Evolutionary conservation across 108 stramenopile genomes (phyloP).

Genomic region (Epipyxis sp.): DNA sequence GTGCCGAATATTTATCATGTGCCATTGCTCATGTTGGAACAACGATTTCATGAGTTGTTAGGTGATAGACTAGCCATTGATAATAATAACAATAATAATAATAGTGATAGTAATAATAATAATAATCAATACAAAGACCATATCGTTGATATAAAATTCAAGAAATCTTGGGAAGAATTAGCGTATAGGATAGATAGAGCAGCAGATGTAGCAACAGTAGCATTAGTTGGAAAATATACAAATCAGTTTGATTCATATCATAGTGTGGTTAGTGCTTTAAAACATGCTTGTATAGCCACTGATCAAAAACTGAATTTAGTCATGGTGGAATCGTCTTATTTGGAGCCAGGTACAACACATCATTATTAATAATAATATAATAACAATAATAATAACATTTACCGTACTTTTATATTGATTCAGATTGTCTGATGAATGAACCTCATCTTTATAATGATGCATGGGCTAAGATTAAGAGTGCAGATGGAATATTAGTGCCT

Average conservation of each 20-base stretch:
- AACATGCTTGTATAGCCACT: constrained; percentile 87
- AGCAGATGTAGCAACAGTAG: constrained; percentile 71
- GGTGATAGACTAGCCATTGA: not conserved
- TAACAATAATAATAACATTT: no score
- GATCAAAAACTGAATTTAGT: constrained; percentile 73
- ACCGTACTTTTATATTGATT: no score
- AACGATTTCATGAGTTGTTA: constrained; percentile 38
- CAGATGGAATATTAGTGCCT: constrained; percentile 72
- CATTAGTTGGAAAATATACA: constrained; percentile 95
- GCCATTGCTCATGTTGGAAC: constrained; percentile 83
- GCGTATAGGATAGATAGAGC: constrained; percentile 61
- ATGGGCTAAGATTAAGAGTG: not conserved
- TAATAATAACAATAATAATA: no score
- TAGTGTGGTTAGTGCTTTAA: constrained; percentile 59
- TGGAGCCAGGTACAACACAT: constrained; percentile 62
- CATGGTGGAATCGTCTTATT: constrained; percentile 88
- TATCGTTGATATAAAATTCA: not conserved
- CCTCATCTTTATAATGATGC: not conserved
- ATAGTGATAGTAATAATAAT: no score
- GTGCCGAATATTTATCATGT: constrained; percentile 99
- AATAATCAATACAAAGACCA: not conserved
- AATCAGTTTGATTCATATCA: constrained; percentile 59
- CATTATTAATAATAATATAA: not conserved
- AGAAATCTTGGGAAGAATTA: constrained; percentile 48
- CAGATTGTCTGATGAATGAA: no score